phyloP scores from a whole-genome alignment of 106 monocot species.

The Phalaenopsis equestris region DNA sequence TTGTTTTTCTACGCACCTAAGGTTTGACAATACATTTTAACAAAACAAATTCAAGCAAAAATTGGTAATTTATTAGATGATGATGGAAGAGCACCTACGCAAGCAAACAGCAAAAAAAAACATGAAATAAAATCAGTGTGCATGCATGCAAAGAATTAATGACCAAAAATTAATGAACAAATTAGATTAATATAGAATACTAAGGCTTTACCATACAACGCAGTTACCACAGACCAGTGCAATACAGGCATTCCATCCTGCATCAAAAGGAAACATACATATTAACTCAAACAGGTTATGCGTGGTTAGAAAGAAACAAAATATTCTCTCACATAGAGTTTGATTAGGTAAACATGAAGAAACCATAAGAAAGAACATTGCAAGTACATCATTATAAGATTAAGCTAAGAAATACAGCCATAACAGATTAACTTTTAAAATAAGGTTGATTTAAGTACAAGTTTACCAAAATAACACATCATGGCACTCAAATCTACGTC shows the following conservation, averaged over 20 bases:
- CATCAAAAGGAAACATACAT: background rate
- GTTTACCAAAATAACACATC: background rate
- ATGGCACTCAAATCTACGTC: background rate
- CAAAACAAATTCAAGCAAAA: background rate
- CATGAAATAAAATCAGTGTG: background rate
- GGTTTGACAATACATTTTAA: background rate
- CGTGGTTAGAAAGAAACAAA: background rate
- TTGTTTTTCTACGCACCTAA: background rate
- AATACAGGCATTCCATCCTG: slow-evolving; percentile 99
- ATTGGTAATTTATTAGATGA: background rate
- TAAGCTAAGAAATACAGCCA: background rate
- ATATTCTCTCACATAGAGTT: background rate
- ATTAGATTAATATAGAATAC: background rate
- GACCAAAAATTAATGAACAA: background rate
- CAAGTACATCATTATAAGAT: background rate
- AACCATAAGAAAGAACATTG: background rate
- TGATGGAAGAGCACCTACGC: background rate
- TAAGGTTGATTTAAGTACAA: background rate
- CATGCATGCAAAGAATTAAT: background rate
- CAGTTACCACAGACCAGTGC: slow-evolving; percentile 96
- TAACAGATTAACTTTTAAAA: background rate
- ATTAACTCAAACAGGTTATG: background rate
- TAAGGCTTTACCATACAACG: slow-evolving; percentile 73
- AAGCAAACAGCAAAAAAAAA: background rate
- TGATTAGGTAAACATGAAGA: background rate